A percentile compares a stretch with the other conserved stretches of the same genome.
phyloP scores from a whole-genome alignment of 2,329 filamentous ascomycete species.

The Ploettnerulaceae sp. region DNA sequence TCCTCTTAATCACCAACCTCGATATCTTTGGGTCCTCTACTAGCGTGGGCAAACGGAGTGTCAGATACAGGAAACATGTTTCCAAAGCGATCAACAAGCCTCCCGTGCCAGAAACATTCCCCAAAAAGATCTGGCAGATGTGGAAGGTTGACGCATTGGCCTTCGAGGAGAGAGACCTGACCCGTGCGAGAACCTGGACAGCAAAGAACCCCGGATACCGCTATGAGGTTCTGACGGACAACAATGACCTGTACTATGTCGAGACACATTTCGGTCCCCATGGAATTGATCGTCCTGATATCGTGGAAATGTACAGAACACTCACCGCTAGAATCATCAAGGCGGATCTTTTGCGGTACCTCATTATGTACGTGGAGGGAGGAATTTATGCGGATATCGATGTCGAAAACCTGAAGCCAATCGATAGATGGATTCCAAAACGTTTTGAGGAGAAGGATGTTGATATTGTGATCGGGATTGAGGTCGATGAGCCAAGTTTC shows the following conservation, averaged over 20 bases:
- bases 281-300: conserved; percentile 62
- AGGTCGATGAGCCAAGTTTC: conserved; percentile 66
- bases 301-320: conserved; percentile 55
- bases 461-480: conserved; percentile 65
- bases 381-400: conserved; percentile 56
- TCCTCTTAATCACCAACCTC: conserved; percentile 24
- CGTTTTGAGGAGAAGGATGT: conserved; percentile 59
- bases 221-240: conserved; percentile 49
- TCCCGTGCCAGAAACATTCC: conserved; percentile 41
- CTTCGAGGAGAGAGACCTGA: conserved; percentile 60
- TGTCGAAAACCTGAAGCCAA: conserved; percentile 49
- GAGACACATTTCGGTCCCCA: conserved; percentile 61
- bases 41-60: conserved; percentile 5
- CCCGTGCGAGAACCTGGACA: conserved; percentile 59
- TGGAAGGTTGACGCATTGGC: conserved; percentile 67
- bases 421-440: conserved; percentile 57
- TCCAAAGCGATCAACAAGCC: neutral
- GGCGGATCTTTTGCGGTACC: conserved; percentile 60
- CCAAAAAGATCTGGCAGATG: conserved; percentile 69
- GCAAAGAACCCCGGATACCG: conserved; percentile 60
- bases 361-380: conserved; percentile 57
- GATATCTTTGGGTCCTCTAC: conserved; percentile 17
- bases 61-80: conserved; percentile 4
- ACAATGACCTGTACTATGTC: conserved; percentile 62
- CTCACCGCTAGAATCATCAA: conserved; percentile 62